These are phyloP conservation scores for Pichia sp. DNA, from an alignment of 1,139 yeast genomes.

Conservation along the genomic window DNA sequence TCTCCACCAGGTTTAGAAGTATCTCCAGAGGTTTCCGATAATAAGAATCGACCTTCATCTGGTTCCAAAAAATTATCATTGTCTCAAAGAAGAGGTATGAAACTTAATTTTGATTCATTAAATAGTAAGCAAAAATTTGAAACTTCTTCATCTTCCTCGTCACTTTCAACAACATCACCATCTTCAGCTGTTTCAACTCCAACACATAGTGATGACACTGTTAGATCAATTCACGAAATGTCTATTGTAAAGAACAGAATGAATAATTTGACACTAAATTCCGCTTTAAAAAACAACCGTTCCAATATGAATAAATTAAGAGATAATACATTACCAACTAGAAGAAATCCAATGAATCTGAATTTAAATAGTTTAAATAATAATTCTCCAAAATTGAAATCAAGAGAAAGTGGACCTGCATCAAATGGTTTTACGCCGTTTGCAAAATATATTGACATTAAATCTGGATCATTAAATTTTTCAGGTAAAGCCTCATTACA, in stretches of 20 bases:
- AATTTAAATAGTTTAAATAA: constrained; percentile 6
- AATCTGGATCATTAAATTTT: constrained; percentile 85
- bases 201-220: neutral
- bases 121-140: constrained; percentile 7
- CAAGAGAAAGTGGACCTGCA: neutral
- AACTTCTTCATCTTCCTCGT: neutral
- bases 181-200: constrained; percentile 4
- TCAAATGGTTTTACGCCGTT: constrained; percentile 56
- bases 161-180: neutral
- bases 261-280: constrained; percentile 4
- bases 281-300: constrained; percentile 3
- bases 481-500: constrained; percentile 91
- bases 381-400: neutral
- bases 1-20: neutral
- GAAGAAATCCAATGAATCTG: constrained; percentile 10
- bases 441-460: constrained; percentile 81
- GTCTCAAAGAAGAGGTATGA: constrained; percentile 57
- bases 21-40: neutral
- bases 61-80: constrained; percentile 32
- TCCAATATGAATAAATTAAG: constrained; percentile 18
- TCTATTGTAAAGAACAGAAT: constrained; percentile 5
- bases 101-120: constrained; percentile 37
- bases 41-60: neutral
- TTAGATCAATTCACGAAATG: neutral
- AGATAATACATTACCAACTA: constrained; percentile 21